Evolutionary conservation across 257 asterid genomes (phyloP).

Genomic region (Plantago elongata): DNA sequence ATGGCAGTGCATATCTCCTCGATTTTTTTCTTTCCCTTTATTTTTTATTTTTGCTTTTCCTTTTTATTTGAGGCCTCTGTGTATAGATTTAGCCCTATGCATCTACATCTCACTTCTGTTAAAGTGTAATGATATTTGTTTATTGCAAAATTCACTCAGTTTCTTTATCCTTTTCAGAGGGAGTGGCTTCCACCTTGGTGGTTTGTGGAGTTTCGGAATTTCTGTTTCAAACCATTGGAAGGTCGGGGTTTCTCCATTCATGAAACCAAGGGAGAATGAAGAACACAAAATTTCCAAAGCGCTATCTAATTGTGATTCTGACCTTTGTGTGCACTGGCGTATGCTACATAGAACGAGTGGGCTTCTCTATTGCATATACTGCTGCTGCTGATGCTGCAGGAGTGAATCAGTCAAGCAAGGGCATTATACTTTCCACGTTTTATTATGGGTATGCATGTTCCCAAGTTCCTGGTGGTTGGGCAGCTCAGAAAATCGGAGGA

Average conservation of each 20-base stretch:
- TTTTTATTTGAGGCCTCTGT: no score
- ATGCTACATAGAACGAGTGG: slow-evolving; percentile 89
- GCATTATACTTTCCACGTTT: slow-evolving; percentile 77
- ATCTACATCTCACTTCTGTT: no score
- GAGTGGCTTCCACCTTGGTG: slow-evolving; percentile 25
- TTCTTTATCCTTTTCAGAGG: slow-evolving; percentile 6
- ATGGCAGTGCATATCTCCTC: no score
- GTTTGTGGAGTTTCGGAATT: slow-evolving; percentile 13
- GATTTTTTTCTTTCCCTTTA: no score
- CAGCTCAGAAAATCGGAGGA: slow-evolving; percentile 88
- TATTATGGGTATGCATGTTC: slow-evolving; percentile 92
- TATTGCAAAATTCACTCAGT: neutral
- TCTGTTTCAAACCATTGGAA: slow-evolving; percentile 11
- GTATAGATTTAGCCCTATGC: no score
- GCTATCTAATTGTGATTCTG: slow-evolving; percentile 62
- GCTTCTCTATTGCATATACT: slow-evolving; percentile 90
- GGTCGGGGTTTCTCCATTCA: slow-evolving; percentile 22
- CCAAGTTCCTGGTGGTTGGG: slow-evolving; percentile 98
- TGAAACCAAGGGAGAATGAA: slow-evolving; percentile 55
- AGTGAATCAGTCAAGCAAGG: slow-evolving; percentile 75
- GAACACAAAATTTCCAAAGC: slow-evolving; percentile 50
- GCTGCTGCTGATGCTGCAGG: slow-evolving; percentile 90
- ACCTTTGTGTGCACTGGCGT: slow-evolving; percentile 86
- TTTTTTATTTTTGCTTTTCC: no score
- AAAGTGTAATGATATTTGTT: no score